A percentile compares a stretch with the other conserved stretches of the same genome.
Conservation (phyloP, 495 filamentous ascomycete species). For the Penicillium herquei region DNA sequence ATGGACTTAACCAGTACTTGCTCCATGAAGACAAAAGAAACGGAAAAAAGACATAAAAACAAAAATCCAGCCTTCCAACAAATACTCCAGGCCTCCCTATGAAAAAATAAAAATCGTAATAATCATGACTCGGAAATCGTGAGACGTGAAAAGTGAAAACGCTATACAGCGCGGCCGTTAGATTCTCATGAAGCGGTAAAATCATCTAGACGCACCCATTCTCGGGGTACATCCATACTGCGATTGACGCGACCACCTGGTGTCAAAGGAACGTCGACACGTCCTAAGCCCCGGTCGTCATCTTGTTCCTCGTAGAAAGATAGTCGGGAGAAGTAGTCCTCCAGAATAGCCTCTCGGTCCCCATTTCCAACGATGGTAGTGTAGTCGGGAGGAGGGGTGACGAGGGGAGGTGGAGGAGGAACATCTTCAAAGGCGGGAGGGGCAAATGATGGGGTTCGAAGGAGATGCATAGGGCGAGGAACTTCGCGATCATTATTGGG, state of each 20-base stretch:
- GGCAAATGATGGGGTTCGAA: constrained; percentile 85
- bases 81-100: constrained; percentile 10
- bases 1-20: not conserved
- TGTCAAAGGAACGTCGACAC: constrained; percentile 66
- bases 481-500: constrained; percentile 32
- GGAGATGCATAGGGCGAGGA: constrained; percentile 77
- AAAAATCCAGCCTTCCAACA: constrained; percentile 3
- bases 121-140: constrained; percentile 28
- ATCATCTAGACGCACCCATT: constrained; percentile 52
- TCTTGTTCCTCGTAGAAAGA: constrained; percentile 61
- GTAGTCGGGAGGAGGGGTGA: constrained; percentile 88
- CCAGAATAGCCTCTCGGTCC: constrained; percentile 71
- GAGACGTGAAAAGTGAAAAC: constrained; percentile 3
- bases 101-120: constrained; percentile 21
- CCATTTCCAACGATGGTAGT: constrained; percentile 77
- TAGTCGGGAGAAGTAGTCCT: constrained; percentile 84
- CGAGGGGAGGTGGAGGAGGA: constrained; percentile 75
- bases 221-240: constrained; percentile 63
- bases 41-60: not conserved
- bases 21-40: not conserved
- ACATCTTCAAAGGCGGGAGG: constrained; percentile 90
- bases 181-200: constrained; percentile 23
- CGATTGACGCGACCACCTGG: constrained; percentile 66
- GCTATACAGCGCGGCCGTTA: not conserved
- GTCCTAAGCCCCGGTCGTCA: constrained; percentile 47